Conservation (phyloP, 169 alveolate species). For the Neospora caninum region DNA sequence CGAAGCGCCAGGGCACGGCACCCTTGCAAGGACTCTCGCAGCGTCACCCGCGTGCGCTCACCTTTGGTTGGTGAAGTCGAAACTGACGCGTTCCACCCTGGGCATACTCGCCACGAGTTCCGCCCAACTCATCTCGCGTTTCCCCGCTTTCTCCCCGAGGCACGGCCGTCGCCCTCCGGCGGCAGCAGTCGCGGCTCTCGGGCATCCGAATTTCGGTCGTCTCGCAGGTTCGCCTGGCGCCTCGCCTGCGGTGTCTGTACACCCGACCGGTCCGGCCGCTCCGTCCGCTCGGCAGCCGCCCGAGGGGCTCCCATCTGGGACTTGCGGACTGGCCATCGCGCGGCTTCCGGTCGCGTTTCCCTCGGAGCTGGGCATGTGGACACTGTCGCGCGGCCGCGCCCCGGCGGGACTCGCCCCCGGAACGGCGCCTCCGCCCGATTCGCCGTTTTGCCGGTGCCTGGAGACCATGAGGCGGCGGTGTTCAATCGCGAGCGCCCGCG, state of each 20-base stretch:
- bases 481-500: conserved; percentile 17
- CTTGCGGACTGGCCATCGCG: no score
- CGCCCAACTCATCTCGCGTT: not conserved
- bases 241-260: not conserved
- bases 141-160: not conserved
- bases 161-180: not conserved
- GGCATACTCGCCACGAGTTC: conserved; percentile 23
- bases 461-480: not conserved
- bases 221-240: not conserved
- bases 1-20: no score
- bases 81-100: conserved; percentile 41
- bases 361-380: no score
- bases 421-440: no score
- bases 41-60: no score
- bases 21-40: no score
- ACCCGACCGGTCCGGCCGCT: not conserved
- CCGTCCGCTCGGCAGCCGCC: no score
- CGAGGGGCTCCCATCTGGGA: no score
- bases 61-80: conserved; percentile 47
- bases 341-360: no score
- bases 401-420: no score
- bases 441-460: not conserved
- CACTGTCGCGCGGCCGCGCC: no score
- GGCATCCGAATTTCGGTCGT: not conserved
- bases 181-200: not conserved